Conservation (phyloP, 495 filamentous ascomycete genomes). For the Annulohypoxylon maeteangense region DNA sequence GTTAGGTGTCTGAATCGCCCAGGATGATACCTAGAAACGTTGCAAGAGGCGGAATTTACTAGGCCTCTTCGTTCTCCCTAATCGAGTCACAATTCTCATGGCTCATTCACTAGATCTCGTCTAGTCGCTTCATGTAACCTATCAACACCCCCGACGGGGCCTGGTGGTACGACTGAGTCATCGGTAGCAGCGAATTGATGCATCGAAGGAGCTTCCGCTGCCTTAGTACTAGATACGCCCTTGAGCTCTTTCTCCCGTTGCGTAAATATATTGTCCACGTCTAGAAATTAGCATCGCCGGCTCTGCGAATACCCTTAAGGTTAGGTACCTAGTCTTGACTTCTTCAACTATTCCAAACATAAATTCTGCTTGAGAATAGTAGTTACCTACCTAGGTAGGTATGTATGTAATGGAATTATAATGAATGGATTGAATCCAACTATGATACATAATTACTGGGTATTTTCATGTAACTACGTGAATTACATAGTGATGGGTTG, state of each 20-base stretch:
- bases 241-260: constrained; percentile 31
- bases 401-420: not conserved
- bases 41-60: not conserved
- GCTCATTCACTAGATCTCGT: not conserved
- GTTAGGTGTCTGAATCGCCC: not conserved
- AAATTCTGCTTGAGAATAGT: not conserved
- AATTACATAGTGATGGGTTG: too few relatives aligned
- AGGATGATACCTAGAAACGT: not conserved
- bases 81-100: not conserved
- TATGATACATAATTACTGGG: too few relatives aligned
- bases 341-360: constrained; percentile 46
- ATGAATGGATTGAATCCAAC: not conserved
- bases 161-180: not conserved
- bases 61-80: not conserved
- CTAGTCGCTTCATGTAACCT: not conserved
- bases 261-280: constrained; percentile 36
- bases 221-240: not conserved
- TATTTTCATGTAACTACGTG: too few relatives aligned
- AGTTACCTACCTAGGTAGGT: not conserved
- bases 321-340: constrained; percentile 44
- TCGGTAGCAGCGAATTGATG: constrained; percentile 12
- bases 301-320: constrained; percentile 44
- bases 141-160: not conserved
- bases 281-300: constrained; percentile 37
- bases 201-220: not conserved